Percentiles rank a stretch among this genome's conserved stretches.
Conservation (phyloP, 2,329 filamentous ascomycete species). For the Fusarium sp. region DNA sequence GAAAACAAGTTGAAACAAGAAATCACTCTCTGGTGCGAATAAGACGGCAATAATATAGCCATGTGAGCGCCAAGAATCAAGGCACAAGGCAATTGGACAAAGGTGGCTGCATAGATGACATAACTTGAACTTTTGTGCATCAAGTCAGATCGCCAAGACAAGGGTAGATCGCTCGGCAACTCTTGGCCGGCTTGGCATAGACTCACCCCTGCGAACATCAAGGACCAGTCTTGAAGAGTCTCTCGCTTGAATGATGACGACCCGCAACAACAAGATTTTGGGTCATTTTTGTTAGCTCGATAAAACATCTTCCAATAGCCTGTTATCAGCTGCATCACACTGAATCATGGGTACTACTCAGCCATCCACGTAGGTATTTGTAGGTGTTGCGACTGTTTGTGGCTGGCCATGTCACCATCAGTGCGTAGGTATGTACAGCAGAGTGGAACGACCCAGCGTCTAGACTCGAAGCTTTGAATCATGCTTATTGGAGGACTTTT, state of each 20-base stretch:
- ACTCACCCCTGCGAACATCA: slow-evolving; percentile 11
- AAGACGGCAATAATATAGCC: neutral
- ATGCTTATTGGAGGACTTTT: slow-evolving; percentile 21
- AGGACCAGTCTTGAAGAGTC: neutral
- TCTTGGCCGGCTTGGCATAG: slow-evolving; percentile 41
- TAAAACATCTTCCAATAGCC: neutral
- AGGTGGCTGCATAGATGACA: slow-evolving; percentile 24
- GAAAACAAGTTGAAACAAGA: neutral
- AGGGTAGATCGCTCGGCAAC: slow-evolving; percentile 42
- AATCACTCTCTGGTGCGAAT: neutral
- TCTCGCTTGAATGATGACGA: slow-evolving; percentile 15
- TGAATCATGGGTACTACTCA: slow-evolving; percentile 13
- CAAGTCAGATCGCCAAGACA: slow-evolving; percentile 34
- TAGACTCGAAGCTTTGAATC: slow-evolving; percentile 10
- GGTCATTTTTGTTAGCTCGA: slow-evolving; percentile 3
- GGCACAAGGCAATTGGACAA: slow-evolving; percentile 15
- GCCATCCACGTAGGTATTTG: neutral
- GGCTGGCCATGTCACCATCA: slow-evolving; percentile 5
- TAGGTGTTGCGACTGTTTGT: neutral
- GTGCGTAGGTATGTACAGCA: neutral
- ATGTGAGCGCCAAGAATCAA: slow-evolving; percentile 8
- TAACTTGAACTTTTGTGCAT: slow-evolving; percentile 7
- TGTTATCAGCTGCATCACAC: neutral
- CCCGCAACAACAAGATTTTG: slow-evolving; percentile 4
- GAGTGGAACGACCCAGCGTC: neutral